phyloP scores from a whole-genome alignment of 2,329 filamentous ascomycete species.

The Beauveria scarabaeidicola region DNA sequence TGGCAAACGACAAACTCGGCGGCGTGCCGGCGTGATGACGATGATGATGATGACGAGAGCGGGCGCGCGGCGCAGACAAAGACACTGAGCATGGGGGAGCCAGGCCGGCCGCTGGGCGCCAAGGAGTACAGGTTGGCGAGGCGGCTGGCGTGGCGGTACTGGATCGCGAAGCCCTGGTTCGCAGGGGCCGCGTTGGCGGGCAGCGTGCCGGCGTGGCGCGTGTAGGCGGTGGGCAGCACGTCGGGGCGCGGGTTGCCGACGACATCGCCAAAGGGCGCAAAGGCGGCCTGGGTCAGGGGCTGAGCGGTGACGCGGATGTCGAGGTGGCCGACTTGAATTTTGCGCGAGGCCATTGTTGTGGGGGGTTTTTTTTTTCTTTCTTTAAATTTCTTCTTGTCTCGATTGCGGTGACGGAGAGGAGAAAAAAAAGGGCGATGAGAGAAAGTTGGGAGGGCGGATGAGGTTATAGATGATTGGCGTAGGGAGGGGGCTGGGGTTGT shows the following conservation, averaged over 20 bases:
- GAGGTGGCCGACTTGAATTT: slow-evolving; percentile 12
- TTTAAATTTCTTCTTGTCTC: too few species aligned
- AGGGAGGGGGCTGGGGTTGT: neutral
- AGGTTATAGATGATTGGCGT: neutral
- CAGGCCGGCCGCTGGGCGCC: slow-evolving; percentile 43
- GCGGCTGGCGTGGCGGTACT: slow-evolving; percentile 73
- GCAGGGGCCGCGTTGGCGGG: slow-evolving; percentile 47
- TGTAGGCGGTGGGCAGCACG: slow-evolving; percentile 39
- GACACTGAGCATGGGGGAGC: slow-evolving; percentile 68
- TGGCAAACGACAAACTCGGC: slow-evolving; percentile 53
- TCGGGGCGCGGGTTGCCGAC: slow-evolving; percentile 62
- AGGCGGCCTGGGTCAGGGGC: slow-evolving; percentile 60
- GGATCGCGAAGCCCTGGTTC: slow-evolving; percentile 85
- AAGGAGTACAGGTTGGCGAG: slow-evolving; percentile 63
- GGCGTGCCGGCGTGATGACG: neutral
- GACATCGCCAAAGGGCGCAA: slow-evolving; percentile 75
- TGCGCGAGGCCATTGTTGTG: neutral
- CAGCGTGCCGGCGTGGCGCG: slow-evolving; percentile 29
- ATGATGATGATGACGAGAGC: slow-evolving; percentile 15
- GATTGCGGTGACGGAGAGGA: neutral
- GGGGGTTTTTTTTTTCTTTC: too few species aligned
- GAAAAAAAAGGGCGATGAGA: neutral
- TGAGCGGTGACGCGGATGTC: slow-evolving; percentile 41
- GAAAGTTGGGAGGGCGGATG: neutral
- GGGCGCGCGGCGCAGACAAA: slow-evolving; percentile 60